phyloP scores from a whole-genome alignment of 441 rosid genomes.

The Populus trichocarpa region DNA sequence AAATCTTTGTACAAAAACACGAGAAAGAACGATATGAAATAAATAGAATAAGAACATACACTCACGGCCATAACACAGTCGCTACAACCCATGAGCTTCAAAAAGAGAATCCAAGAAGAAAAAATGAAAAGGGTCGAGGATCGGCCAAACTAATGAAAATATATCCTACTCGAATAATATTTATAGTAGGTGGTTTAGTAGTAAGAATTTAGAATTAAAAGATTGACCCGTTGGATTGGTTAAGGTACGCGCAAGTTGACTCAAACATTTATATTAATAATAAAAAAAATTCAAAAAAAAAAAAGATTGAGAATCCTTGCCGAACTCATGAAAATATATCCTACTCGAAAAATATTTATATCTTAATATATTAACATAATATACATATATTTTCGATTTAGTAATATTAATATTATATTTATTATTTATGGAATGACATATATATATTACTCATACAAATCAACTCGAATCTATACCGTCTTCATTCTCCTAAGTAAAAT shows the following conservation, averaged over 20 bases:
- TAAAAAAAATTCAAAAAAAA: too few species aligned
- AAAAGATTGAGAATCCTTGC: not conserved
- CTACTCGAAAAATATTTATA: too few species aligned
- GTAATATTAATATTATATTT: too few species aligned
- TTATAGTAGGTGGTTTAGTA: too few species aligned
- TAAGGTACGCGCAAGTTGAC: fast-evolving
- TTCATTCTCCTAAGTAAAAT: constrained; percentile 18
- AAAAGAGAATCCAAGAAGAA: constrained; percentile 31
- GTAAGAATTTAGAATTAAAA: fast-evolving
- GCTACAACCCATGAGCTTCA: not conserved
- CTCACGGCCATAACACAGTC: not conserved
- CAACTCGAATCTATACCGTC: constrained; percentile 26
- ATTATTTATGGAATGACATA: too few species aligned
- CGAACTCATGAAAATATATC: too few species aligned
- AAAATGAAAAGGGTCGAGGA: not conserved
- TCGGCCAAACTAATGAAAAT: constrained; percentile 11
- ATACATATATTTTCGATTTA: too few species aligned
- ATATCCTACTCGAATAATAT: not conserved
- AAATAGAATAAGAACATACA: not conserved
- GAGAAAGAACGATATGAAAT: not conserved
- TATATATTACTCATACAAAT: constrained; percentile 11
- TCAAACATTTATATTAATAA: fast-evolving
- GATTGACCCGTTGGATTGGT: fast-evolving
- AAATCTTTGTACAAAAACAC: constrained; percentile 2
- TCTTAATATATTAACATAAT: too few species aligned